Conservation (phyloP, 2,329 filamentous ascomycete species). For the Lojkania enalia region DNA sequence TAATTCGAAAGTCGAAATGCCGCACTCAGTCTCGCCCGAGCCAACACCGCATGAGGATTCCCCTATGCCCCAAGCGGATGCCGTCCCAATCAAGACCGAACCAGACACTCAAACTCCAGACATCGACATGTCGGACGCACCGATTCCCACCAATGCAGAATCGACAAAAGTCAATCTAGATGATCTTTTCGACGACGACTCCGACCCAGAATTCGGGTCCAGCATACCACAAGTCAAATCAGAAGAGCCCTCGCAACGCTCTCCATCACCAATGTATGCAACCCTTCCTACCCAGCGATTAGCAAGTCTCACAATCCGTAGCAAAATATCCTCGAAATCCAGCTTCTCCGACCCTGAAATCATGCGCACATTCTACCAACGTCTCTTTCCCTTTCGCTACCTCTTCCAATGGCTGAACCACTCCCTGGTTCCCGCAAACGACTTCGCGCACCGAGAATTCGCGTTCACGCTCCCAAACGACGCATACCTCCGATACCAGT, state of each 20-base stretch:
- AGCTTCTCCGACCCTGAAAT: constrained; percentile 73
- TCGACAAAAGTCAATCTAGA: constrained; percentile 52
- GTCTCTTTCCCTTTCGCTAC: constrained; percentile 90
- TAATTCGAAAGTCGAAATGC: constrained; percentile 39
- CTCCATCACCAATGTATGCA: constrained; percentile 46
- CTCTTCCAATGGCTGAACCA: constrained; percentile 99
- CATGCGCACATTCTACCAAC: constrained; percentile 92
- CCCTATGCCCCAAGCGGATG: constrained; percentile 1
- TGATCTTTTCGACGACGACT: constrained; percentile 62
- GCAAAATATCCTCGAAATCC: constrained; percentile 46
- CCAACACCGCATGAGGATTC: constrained; percentile 45
- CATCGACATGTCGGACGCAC: constrained; percentile 36
- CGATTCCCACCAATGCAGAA: constrained; percentile 31
- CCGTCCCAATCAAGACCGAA: constrained; percentile 27
- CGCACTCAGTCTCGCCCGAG: constrained; percentile 50
- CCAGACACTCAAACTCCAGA: constrained; percentile 28
- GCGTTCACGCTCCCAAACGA: constrained; percentile 94
- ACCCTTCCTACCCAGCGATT: constrained; percentile 5
- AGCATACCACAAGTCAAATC: constrained; percentile 54
- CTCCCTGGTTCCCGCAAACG: constrained; percentile 78
- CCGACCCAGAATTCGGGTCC: constrained; percentile 62
- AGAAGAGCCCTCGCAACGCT: constrained; percentile 43
- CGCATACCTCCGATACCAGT: constrained; percentile 90
- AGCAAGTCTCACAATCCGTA: constrained; percentile 20
- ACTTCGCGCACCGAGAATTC: constrained; percentile 94